Conservation (phyloP, 192 early-diverging fungal genomes). For the Podila minutissima region DNA sequence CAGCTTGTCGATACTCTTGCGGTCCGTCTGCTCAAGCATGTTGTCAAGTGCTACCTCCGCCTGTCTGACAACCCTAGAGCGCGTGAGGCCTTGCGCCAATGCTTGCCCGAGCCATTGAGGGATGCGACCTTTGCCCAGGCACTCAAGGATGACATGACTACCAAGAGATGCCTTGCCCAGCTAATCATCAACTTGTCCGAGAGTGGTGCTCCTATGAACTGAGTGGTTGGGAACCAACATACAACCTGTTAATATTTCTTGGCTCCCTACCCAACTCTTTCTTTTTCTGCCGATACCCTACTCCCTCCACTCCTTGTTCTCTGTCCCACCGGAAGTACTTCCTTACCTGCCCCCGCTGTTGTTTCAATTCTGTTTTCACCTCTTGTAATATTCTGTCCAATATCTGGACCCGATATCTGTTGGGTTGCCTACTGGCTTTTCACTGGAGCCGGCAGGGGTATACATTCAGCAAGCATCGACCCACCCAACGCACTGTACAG, state of each 20-base stretch:
- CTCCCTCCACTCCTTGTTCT: constrained; percentile 1
- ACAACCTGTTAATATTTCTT: not conserved
- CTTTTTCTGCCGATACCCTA: constrained; percentile 4
- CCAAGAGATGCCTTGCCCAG: constrained; percentile 84
- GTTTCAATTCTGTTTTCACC: not conserved
- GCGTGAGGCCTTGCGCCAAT: constrained; percentile 90
- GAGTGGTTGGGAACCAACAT: not conserved
- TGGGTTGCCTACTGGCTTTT: not conserved
- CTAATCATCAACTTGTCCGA: constrained; percentile 69
- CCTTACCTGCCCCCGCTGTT: no score
- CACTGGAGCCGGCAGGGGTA: not conserved
- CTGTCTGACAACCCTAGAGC: constrained; percentile 94
- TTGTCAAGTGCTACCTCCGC: constrained; percentile 91
- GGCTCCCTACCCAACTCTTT: not conserved
- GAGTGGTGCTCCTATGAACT: constrained; percentile 14
- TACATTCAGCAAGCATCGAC: not conserved
- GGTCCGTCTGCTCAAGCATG: constrained; percentile 91
- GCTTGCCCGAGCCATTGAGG: constrained; percentile 87
- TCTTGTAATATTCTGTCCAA: constrained; percentile 1
- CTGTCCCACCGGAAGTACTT: not conserved
- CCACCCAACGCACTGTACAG: constrained; percentile 2
- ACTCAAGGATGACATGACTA: constrained; percentile 90
- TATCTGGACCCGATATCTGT: not conserved
- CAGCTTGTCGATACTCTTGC: constrained; percentile 90
- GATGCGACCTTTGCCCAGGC: constrained; percentile 88